Conservation (phyloP, 345 rosid genomes). For the Dipteronia sinensis region DNA sequence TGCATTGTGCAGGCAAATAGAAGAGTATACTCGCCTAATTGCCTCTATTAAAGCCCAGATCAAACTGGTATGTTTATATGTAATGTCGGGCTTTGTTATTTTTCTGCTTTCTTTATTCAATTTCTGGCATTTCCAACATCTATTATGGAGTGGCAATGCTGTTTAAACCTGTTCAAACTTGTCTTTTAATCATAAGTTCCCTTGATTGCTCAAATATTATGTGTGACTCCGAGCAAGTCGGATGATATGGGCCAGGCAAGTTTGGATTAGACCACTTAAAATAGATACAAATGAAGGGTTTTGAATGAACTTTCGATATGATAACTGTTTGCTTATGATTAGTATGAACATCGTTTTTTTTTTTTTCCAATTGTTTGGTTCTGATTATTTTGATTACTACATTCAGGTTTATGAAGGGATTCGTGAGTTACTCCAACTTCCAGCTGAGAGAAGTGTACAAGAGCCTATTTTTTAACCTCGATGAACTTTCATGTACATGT, state of each 20-base stretch:
- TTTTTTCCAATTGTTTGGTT: not conserved
- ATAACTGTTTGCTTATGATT: not conserved
- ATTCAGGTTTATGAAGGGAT: conserved; percentile 49
- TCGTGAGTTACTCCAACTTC: conserved; percentile 45
- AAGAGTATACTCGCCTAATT: conserved; percentile 57
- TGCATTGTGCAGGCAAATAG: conserved; percentile 58
- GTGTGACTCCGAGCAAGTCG: not conserved
- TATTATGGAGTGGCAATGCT: not conserved
- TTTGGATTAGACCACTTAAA: too few relatives aligned
- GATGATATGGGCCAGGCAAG: not conserved
- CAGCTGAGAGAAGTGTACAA: conserved; percentile 30
- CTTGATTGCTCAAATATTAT: not conserved
- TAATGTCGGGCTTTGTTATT: not conserved
- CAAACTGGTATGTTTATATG: conserved; percentile 52
- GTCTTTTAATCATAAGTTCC: not conserved
- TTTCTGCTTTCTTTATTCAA: not conserved
- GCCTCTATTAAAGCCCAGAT: conserved; percentile 82
- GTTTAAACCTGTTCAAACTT: not conserved
- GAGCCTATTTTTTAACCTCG: conserved; percentile 25
- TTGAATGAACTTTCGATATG: not conserved
- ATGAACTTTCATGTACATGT: not conserved
- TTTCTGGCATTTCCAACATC: not conserved
- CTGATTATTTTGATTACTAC: not conserved
- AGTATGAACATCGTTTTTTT: not conserved
- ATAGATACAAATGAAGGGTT: too few relatives aligned